phyloP scores from a whole-genome alignment of 2,329 filamentous ascomycete species.

The Fusarium sacchari region DNA sequence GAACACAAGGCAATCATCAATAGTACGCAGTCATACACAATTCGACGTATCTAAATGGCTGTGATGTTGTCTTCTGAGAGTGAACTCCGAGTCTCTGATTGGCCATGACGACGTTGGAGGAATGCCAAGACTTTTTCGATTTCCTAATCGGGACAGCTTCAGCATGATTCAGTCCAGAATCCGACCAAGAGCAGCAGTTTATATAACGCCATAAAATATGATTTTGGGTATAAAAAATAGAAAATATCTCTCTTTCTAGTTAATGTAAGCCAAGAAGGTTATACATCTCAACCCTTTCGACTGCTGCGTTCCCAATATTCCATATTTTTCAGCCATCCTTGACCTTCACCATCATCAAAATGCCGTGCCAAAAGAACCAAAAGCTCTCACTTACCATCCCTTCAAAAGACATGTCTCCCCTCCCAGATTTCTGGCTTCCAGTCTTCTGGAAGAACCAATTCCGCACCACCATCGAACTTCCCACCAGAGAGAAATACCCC shows the following conservation, averaged over 20 bases:
- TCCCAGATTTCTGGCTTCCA: slow-evolving; percentile 10
- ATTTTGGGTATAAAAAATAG: slow-evolving; percentile 1
- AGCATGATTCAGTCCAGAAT: neutral
- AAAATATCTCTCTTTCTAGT: neutral
- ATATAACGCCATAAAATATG: neutral
- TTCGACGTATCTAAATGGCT: neutral
- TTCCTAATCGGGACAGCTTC: slow-evolving; percentile 22
- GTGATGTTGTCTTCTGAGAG: neutral
- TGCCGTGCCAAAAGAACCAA: slow-evolving; percentile 10
- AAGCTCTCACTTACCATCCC: neutral
- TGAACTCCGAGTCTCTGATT: neutral
- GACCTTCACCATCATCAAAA: neutral
- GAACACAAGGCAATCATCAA: too few relatives aligned
- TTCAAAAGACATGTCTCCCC: slow-evolving; percentile 17
- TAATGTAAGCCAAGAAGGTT: fast-evolving
- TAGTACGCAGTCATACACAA: neutral
- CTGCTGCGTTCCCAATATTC: neutral
- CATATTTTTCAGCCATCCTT: neutral
- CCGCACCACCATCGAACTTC: slow-evolving; percentile 33
- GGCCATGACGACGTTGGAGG: slow-evolving; percentile 1
- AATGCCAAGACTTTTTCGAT: slow-evolving; percentile 34
- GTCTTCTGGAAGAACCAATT: slow-evolving; percentile 39
- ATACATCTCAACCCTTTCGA: fast-evolving
- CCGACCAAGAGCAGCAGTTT: neutral
- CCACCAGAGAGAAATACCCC: slow-evolving; percentile 27